Conservation (phyloP, 176 grass and related monocot genomes). For the Triticum dicoccoides region DNA sequence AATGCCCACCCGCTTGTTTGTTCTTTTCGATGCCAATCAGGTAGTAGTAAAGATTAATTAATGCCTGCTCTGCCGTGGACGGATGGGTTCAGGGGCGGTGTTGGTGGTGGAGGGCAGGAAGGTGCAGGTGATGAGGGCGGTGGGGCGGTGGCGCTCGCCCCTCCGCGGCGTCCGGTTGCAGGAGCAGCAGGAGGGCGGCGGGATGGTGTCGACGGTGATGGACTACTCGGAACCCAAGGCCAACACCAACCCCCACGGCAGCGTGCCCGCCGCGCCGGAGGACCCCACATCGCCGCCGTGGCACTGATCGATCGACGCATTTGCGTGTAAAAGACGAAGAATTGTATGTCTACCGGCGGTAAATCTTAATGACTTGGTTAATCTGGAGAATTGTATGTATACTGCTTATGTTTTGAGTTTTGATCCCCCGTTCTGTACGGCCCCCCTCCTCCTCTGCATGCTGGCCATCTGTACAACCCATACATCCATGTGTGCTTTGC, state of each 20-base stretch:
- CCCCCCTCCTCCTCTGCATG: too few species aligned
- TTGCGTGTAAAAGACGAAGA: neutral
- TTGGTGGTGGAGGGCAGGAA: conserved; percentile 24
- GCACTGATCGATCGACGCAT: neutral
- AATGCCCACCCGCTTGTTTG: neutral
- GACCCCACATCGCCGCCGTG: conserved; percentile 33
- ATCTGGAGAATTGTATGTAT: neutral
- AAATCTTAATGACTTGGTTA: neutral
- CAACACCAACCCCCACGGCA: conserved; percentile 59
- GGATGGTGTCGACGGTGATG: conserved; percentile 36
- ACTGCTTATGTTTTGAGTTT: neutral
- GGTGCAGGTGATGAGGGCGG: conserved; percentile 22
- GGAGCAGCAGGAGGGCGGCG: neutral
- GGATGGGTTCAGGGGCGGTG: neutral
- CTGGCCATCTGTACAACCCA: neutral
- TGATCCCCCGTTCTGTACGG: neutral
- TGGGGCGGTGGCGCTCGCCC: neutral
- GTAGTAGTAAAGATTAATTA: neutral
- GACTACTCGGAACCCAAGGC: conserved; percentile 56
- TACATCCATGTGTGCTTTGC: neutral
- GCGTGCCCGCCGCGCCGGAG: conserved; percentile 23
- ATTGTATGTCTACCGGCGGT: too few species aligned
- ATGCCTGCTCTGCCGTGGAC: neutral
- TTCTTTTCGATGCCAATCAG: neutral
- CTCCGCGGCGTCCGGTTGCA: conserved; percentile 4